phyloP scores from a whole-genome alignment of 129 eudicot species.

The Erigeron canadensis region DNA sequence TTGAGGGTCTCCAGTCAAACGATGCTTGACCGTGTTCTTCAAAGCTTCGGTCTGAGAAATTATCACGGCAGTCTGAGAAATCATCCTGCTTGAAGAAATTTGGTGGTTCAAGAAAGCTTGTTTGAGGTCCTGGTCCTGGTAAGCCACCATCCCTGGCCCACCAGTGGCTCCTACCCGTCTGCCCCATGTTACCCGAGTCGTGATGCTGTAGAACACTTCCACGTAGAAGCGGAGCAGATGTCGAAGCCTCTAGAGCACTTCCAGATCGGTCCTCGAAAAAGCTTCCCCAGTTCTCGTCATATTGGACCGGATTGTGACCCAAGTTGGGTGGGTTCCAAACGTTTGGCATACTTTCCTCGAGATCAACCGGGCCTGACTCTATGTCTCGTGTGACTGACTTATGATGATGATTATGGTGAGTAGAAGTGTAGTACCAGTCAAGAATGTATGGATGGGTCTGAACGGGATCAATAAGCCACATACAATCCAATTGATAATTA shows the following conservation, averaged over 20 bases:
- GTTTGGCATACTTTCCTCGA: constrained; percentile 31
- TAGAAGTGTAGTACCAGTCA: constrained; percentile 78
- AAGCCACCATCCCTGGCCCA: constrained; percentile 59
- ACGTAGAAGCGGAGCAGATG: constrained; percentile 59
- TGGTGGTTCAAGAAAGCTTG: constrained; percentile 92
- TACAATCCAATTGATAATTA: constrained; percentile 49
- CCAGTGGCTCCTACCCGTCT: constrained; percentile 66
- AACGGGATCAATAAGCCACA: constrained; percentile 67
- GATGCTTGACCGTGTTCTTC: constrained; percentile 42
- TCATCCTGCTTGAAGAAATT: constrained; percentile 28
- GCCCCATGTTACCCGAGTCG: constrained; percentile 34
- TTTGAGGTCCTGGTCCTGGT: constrained; percentile 31
- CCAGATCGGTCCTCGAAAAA: constrained; percentile 43
- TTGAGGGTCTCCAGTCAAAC: constrained; percentile 44
- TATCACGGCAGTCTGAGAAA: constrained; percentile 34
- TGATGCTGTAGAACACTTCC: constrained; percentile 66
- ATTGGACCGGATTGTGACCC: constrained; percentile 28
- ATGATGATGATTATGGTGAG: constrained; percentile 35
- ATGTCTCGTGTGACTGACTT: constrained; percentile 21
- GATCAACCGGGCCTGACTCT: constrained; percentile 29
- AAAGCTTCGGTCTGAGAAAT: constrained; percentile 50
- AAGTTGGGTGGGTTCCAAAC: constrained; percentile 50
- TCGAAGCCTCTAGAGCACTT: constrained; percentile 64
- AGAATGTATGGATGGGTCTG: constrained; percentile 75
- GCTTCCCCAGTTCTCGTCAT: constrained; percentile 63